phyloP scores from a whole-genome alignment of 139 green algal genomes.

The Edaphochlamys debaryana region DNA sequence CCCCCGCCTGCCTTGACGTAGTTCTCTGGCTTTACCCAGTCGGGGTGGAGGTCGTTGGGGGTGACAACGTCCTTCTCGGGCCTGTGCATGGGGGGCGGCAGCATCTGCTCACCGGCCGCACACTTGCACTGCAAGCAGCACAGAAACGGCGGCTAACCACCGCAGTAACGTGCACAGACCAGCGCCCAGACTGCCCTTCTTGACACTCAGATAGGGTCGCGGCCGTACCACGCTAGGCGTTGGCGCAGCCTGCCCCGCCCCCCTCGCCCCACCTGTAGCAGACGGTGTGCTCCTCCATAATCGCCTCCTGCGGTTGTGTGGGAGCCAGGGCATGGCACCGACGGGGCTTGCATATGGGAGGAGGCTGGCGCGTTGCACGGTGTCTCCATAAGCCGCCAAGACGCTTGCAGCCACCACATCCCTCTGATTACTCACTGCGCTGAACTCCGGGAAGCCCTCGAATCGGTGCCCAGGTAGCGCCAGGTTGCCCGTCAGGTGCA shows the following conservation, averaged over 20 bases:
- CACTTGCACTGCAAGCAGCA: background rate
- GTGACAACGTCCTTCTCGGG: background rate
- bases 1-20: background rate
- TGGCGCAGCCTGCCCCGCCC: too few relatives aligned
- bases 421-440: background rate
- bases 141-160: background rate
- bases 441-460: conserved; percentile 18
- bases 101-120: too few relatives aligned
- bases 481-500: background rate
- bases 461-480: conserved; percentile 16
- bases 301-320: too few relatives aligned
- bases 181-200: too few relatives aligned
- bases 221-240: too few relatives aligned
- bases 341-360: too few relatives aligned
- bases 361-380: too few relatives aligned
- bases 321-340: too few relatives aligned
- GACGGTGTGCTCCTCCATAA: too few relatives aligned
- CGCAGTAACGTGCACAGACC: too few relatives aligned
- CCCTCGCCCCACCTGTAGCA: too few relatives aligned
- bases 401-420: background rate
- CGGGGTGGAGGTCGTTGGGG: background rate
- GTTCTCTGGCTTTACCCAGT: background rate
- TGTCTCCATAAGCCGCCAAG: background rate
- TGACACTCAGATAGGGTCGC: too few relatives aligned
- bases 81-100: background rate